Base-by-base conservation (phyloP, 257 asterid genomes). In the Solanum pimpinellifolium region DNA sequence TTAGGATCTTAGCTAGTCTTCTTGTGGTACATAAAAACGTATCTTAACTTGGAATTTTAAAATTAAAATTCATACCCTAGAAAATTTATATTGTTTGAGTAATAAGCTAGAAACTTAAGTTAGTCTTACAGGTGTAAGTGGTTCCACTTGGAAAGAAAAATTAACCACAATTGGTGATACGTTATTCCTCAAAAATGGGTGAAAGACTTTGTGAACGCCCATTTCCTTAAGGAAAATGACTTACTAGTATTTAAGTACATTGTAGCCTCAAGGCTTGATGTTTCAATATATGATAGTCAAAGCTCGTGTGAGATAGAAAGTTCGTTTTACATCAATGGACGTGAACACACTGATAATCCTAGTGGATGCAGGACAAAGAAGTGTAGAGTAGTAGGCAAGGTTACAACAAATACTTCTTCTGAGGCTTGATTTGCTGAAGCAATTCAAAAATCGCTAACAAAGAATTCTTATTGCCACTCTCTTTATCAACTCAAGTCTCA, bases 51-150 rank as follows among this genome's bases (percentile, higher is more conserved):
- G 82, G 11, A 37, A 11, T 37, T 9, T 37, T 74, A 10, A 33
- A 60, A 47, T 62, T 81, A 92, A 90, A 33, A 33, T 3, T 87
- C 49, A 83, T 92, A 46, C 93, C 94, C 1, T 29, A 85, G 27
- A 91, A 86, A 31, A 91, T 91, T 86, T 88, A 29, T 27, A 69
- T 87, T 73, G 84, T 56, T 81, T 92, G 21, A 85, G 88, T n/a
- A 88, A 82, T 70, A 91, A 89, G 80, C 56, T 90, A 70, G 85
- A 47, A 11, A 90, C 86, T 60, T 69, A 87, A 3, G 90, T 89
- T 42, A 69, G 88, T 15, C 88, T 92, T 39, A 90, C 16, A 88
- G 91, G 93, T 41, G 91, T 91, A 3, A 88, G 93, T 72, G 91
- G 91, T 39, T 76, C 75, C 5, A 21, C 41, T 31, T 91, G 93